Percentiles rank a stretch among this genome's conserved stretches.
Evolutionary conservation across 2,329 filamentous ascomycete species (phyloP).

Genomic region (Diaporthe sp.): DNA sequence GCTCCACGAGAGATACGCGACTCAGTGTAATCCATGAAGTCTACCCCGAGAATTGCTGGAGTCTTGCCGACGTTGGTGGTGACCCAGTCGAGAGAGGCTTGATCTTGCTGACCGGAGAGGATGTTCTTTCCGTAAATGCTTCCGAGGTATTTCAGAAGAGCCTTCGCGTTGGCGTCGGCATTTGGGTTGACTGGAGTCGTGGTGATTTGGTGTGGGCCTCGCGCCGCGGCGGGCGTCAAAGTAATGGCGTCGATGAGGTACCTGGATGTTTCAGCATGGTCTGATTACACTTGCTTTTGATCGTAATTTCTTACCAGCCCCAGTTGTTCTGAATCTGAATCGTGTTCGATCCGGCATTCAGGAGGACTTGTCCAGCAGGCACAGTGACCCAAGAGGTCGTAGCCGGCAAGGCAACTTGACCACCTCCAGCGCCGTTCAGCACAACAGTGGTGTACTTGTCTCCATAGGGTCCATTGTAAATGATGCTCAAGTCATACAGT

Average conservation of each 20-base stretch:
- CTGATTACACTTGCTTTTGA: background rate
- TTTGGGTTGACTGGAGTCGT: slow-evolving; percentile 49
- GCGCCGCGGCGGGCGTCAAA: slow-evolving; percentile 41
- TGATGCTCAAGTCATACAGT: slow-evolving; percentile 58
- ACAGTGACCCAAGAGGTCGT: slow-evolving; percentile 18
- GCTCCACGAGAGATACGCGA: slow-evolving; percentile 58
- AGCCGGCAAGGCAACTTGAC: slow-evolving; percentile 8
- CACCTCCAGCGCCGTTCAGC: slow-evolving; percentile 11
- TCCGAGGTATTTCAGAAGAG: slow-evolving; percentile 56
- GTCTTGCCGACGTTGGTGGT: slow-evolving; percentile 59
- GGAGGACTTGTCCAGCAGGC: slow-evolving; percentile 1
- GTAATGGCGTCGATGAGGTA: slow-evolving; percentile 53
- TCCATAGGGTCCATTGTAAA: background rate
- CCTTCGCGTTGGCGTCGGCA: slow-evolving; percentile 52
- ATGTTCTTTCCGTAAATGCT: slow-evolving; percentile 47
- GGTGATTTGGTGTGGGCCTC: slow-evolving; percentile 12
- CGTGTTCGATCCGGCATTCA: slow-evolving; percentile 3
- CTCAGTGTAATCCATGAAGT: slow-evolving; percentile 63
- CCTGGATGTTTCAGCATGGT: background rate
- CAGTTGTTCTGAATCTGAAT: slow-evolving; percentile 22
- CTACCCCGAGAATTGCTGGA: slow-evolving; percentile 59
- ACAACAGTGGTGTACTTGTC: slow-evolving; percentile 18
- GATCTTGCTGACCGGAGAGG: slow-evolving; percentile 62
- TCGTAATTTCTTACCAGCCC: background rate
- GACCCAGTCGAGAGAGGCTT: slow-evolving; percentile 57